Evolutionary conservation across 2,329 filamentous ascomycete genomes (phyloP), one percentile per base, ranked within the genome.

Genomic region (Fusarium subtropicale): DNA sequence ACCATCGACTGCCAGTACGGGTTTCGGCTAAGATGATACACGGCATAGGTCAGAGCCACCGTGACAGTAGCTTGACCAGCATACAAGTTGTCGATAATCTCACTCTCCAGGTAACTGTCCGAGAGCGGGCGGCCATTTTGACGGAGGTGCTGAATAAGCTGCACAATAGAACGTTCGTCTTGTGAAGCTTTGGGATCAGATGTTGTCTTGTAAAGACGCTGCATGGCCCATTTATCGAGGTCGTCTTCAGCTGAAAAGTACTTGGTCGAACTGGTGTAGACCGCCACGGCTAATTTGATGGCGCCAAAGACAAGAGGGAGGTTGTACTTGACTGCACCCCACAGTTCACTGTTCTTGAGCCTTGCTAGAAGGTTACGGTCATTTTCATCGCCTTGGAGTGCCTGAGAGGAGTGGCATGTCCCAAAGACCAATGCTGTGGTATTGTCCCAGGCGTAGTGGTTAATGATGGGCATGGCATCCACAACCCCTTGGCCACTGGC

Each of bases 401-500:
- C 36, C 13, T 42, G 36, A 10, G 50, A 42, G 38, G 5, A 53
- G 11, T 53, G 28, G 4, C 38, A 15, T n/a, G 36, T 26, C 28
- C 50, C 50, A 24, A 53, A 42, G 2, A 53, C 38, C n/a, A 53
- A 42, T 10, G 38, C n/a, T 24, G 50, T 53, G 36, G 38, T 53
- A 8, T 53, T 53, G 3, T 53, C 50, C 24, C 36, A 53, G 26
- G 50, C 50, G 36, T 53, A 53, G n/a, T 42, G 38, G 26, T 41
- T 42, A 2, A 31, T 42, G 15, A 53, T 31, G 10, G 36, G n/a
- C 9, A 42, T 33, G 36, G n/a, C 28, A 10, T 53, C 11, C 6
- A 53, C 50, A 42, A 42, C 10, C 15, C 26, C 10, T 6, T 42
- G 3, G 4, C 38, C 38, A 5, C 28, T 26, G 15, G n/a, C 6